Base-by-base conservation (phyloP, 192 early-diverging fungal species). In the Piromyces sp. region DNA sequence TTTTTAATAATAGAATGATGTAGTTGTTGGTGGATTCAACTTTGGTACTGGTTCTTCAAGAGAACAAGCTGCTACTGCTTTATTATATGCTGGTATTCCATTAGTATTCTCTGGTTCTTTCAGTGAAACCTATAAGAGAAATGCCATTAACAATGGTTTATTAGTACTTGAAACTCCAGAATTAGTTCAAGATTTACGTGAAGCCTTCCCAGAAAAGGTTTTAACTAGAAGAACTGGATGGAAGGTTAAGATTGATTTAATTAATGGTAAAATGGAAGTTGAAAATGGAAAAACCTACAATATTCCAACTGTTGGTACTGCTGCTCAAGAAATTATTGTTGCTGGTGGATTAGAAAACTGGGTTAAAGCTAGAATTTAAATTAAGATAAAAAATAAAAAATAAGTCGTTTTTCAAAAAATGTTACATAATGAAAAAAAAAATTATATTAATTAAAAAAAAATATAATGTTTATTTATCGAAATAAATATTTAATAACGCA, bases 91-190 rank as follows among this genome's bases (percentile, higher is more conserved):
- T 40, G 95, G 95, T 78, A 90, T 99, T 83, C 90, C 90, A 15
- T 85, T 96, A 38, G 91, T 98, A 30, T 86, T 99, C 79, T 95
- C 95, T 79, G 96, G 95, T 12, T 97, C 96, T 26, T 95, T 95
- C 81, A 95, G 94, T n/a, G 96, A 99, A 85, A 99, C 94, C 0
- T 99, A 96, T 87, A 99, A 99, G 88, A 94, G 97, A 79, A 99
- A 99, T 82, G 96, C 96, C 26, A 95, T 99, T 84, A 99, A 99
- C 90, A 99, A 99, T 85, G 96, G 96, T 9, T 89, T 99, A 26
- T 84, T 97, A 33, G 92, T 97, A 36, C 92, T 98, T 40, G 97
- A 98, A 86, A 91, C 91, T 33, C 94, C 95, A 11, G 88, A 88
- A 80, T 87, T 99, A 26, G 94, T 99, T 19, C 82, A 87, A 30